Evolutionary conservation across 1,284 basidiomycete species (phyloP).

Genomic region (Irpex rosettiformis): DNA sequence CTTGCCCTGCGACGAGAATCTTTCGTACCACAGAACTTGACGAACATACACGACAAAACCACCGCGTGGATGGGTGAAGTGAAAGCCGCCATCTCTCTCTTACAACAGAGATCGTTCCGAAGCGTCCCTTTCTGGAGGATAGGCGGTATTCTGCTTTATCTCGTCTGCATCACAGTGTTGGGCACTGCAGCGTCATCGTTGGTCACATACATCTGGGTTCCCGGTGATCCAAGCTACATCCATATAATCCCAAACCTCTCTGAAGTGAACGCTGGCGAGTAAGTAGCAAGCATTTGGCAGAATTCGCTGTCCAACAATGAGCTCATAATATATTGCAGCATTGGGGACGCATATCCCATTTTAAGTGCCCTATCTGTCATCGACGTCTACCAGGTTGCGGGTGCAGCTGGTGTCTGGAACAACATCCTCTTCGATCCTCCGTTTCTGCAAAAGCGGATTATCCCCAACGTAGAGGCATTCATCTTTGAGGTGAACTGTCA

Average conservation of each 20-base stretch:
- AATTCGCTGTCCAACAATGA: neutral
- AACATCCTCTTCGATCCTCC: neutral
- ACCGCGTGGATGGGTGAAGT: slow-evolving; percentile 1
- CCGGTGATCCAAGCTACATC: neutral
- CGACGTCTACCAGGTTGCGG: neutral
- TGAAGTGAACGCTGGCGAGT: neutral
- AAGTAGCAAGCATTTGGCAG: neutral
- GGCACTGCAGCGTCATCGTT: neutral
- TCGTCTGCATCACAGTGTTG: neutral
- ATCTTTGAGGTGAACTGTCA: neutral
- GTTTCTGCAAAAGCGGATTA: neutral
- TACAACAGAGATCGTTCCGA: neutral
- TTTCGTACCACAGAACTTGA: neutral
- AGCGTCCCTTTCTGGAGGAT: neutral
- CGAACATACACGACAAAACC: slow-evolving; percentile 5
- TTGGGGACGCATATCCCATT: neutral
- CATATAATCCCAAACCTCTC: neutral
- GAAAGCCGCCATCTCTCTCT: neutral
- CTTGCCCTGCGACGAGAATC: slow-evolving; percentile 1
- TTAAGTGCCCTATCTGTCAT: neutral
- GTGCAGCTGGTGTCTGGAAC: neutral
- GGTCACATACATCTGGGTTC: neutral
- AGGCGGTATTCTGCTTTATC: neutral
- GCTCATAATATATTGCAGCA: neutral
- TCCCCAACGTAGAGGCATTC: neutral